Percentiles rank a stretch among this genome's conserved stretches.
phyloP scores from a whole-genome alignment of 2,329 filamentous ascomycete genomes.

The Epichloe sibirici region DNA sequence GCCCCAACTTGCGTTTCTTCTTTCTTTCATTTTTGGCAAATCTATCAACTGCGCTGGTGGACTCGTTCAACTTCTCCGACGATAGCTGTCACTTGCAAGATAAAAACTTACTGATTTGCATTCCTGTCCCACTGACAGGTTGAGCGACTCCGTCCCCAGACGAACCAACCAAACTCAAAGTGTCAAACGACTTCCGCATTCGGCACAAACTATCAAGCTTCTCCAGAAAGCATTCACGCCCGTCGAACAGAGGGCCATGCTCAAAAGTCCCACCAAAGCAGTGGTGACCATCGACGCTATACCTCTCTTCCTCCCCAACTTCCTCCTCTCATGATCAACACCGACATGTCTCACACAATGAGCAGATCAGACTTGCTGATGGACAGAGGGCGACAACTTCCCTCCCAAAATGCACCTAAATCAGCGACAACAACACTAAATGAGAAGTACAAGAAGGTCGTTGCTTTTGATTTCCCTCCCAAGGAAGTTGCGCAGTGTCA shows the following conservation, averaged over 20 bases:
- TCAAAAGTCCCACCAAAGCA: conserved; percentile 2
- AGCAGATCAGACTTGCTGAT: conserved; percentile 3
- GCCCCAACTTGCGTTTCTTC: background rate
- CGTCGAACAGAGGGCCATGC: conserved; percentile 5
- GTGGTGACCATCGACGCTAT: conserved; percentile 1
- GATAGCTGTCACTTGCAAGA: background rate
- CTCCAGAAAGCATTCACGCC: conserved; percentile 6
- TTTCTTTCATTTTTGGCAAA: background rate
- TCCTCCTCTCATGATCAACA: conserved; percentile 9
- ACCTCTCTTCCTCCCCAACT: conserved; percentile 5
- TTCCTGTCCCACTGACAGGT: conserved; percentile 6
- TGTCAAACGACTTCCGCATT: background rate
- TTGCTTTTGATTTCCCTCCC: conserved; percentile 18
- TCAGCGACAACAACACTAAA: conserved; percentile 6
- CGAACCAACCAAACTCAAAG: conserved; percentile 1
- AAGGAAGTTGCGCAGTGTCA: conserved; percentile 31
- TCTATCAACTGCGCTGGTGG: background rate
- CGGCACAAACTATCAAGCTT: background rate
- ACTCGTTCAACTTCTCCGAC: background rate
- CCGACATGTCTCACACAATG: conserved; percentile 3
- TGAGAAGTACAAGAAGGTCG: conserved; percentile 17
- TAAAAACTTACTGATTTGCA: conserved; percentile 2
- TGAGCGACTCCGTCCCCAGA: conserved; percentile 10
- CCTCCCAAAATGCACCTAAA: background rate
- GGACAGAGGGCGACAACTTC: conserved; percentile 6